Evolutionary conservation across 2,329 filamentous ascomycete genomes (phyloP), one percentile per base, ranked within the genome.

Genomic region (Nemania abortiva): DNA sequence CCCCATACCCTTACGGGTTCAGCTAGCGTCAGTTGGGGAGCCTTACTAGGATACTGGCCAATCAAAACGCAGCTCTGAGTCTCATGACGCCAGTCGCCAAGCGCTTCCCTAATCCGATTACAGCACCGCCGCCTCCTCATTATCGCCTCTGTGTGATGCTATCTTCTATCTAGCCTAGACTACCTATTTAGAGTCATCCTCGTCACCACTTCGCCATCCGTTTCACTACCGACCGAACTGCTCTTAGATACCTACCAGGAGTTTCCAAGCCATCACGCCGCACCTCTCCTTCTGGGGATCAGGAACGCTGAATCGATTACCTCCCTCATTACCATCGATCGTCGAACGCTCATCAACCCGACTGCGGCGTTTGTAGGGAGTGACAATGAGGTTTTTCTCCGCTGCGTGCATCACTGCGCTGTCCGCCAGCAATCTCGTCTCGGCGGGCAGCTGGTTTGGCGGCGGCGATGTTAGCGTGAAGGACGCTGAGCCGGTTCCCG

Each of bases 401-500:
- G 74, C 79, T 34, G 76, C 82, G 63, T 78, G 84, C 72, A 76
- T 85, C 72, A 82, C 84, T 70, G 81, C 84, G 66, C 77, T 88
- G 64, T 77, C 76, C 45, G 74, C 76, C 62, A 64, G 73, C 53
- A 67, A 65, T 70, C 76, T 84, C 72, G 82, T 81, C 61, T 82
- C 86, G 65, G 83, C 83, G 31, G 85, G 82, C 72, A 80, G 79
- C 77, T 81, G 82, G 76, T 87, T 87, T 70, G 83, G 84, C 74
- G 76, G 79, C 54, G 84, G 87, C 77, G 83, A 85, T 72, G 81
- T 85, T 66, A 80, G 85, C 66, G 81, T 83, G 59, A 84, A 84
- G 66, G 84, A 84, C 29, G 82, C 88, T 54, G 84, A 88, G 80
- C 87, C 90, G 73, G 92, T 98, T 18, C 91, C 93, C 0, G 95